Evolutionary conservation across 805 yeast species (phyloP).

Genomic region (Zygotorulaspora sp.): DNA sequence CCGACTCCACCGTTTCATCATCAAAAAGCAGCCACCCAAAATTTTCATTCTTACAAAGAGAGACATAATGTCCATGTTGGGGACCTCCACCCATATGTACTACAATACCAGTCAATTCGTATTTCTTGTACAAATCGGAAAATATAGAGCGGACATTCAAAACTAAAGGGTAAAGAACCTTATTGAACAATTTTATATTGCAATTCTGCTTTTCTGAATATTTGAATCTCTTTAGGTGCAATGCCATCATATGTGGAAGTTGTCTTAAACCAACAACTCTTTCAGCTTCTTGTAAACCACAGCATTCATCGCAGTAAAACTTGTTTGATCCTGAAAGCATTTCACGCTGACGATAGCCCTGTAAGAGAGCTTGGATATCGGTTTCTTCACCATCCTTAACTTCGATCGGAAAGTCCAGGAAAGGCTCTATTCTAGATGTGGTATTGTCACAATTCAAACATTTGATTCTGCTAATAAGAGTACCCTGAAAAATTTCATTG

Average conservation of each 20-base stretch:
- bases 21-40: conserved; percentile 91
- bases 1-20: conserved; percentile 89
- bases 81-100: conserved; percentile 98
- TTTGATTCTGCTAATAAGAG: conserved; percentile 78
- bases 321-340: conserved; percentile 82
- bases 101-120: conserved; percentile 80
- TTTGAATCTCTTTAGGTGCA: conserved; percentile 89
- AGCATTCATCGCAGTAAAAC: conserved; percentile 87
- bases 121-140: conserved; percentile 47
- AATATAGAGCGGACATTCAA: conserved; percentile 57
- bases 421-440: conserved; percentile 77
- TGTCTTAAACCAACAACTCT: conserved; percentile 76
- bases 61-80: conserved; percentile 93
- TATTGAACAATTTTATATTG: conserved; percentile 80
- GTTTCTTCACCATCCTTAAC: conserved; percentile 71
- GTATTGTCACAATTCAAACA: conserved; percentile 85
- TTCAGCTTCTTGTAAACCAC: conserved; percentile 89
- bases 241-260: conserved; percentile 71
- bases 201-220: conserved; percentile 78
- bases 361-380: conserved; percentile 47
- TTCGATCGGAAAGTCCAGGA: conserved; percentile 82
- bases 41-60: conserved; percentile 70
- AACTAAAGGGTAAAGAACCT: conserved; percentile 73
- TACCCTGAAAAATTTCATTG: conserved; percentile 76
- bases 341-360: conserved; percentile 70